Evolutionary conservation across 768 basidiomycete species (phyloP).

Genomic region (Lentinula aciculospora): DNA sequence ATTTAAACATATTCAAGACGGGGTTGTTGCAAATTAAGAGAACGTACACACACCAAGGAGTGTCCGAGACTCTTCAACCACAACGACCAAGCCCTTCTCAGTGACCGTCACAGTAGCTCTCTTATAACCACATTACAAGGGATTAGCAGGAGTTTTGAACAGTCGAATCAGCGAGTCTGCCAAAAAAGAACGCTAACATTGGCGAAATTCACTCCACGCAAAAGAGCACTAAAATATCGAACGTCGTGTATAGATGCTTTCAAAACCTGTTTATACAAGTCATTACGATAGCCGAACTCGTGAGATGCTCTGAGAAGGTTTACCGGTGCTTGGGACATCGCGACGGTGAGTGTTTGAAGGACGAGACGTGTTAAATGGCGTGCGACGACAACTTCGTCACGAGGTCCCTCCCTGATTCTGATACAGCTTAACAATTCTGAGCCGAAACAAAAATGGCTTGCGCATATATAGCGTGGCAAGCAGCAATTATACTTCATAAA

Average conservation of each 20-base stretch:
- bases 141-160: neutral
- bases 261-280: conserved; percentile 40
- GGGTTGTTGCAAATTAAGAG: no score
- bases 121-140: conserved; percentile 30
- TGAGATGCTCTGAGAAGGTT: no score
- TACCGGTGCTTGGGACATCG: conserved; percentile 3
- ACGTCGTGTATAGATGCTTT: conserved; percentile 76
- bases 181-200: conserved; percentile 48
- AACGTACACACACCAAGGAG: conserved; percentile 56
- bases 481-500: no score
- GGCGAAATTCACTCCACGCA: conserved; percentile 78
- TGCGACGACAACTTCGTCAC: neutral
- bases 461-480: conserved; percentile 61
- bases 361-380: neutral
- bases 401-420: no score
- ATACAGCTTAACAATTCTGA: no score
- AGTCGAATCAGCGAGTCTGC: neutral
- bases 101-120: conserved; percentile 73
- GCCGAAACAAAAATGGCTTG: no score
- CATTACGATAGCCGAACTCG: no score
- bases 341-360: neutral
- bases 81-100: conserved; percentile 63
- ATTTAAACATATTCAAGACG: neutral
- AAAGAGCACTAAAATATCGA: conserved; percentile 68
- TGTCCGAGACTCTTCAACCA: conserved; percentile 81